Conservation (phyloP, 1,284 basidiomycete genomes). For the Trametes sp. region DNA sequence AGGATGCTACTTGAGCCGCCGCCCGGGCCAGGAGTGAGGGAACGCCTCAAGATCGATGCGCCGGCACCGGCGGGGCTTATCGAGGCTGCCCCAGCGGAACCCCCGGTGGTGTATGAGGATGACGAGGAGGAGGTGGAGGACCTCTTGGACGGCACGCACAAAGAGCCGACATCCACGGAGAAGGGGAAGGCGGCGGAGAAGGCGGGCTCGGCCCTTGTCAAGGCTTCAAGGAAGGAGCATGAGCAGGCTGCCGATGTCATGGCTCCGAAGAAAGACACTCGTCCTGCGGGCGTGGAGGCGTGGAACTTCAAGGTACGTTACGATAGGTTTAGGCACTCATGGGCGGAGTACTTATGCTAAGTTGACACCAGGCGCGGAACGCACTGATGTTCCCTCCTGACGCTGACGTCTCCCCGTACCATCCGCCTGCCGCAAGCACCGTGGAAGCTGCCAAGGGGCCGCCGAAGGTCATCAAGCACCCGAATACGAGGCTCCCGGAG, state of each 20-base stretch:
- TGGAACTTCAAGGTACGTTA: slow-evolving; percentile 87
- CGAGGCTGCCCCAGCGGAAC: slow-evolving; percentile 45
- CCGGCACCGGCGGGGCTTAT: slow-evolving; percentile 63
- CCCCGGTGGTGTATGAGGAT: slow-evolving; percentile 36
- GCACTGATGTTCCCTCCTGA: slow-evolving; percentile 93
- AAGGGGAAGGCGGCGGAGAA: slow-evolving; percentile 30
- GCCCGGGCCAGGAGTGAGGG: slow-evolving; percentile 67
- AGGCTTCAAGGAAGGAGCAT: slow-evolving; percentile 39
- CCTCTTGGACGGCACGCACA: slow-evolving; percentile 24
- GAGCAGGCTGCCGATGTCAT: slow-evolving; percentile 65
- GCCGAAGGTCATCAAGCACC: slow-evolving; percentile 76
- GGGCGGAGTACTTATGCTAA: slow-evolving; percentile 6
- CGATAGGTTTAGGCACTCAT: not conserved
- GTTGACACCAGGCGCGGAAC: slow-evolving; percentile 75
- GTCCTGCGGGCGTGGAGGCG: slow-evolving; percentile 74
- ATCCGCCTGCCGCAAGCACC: slow-evolving; percentile 47
- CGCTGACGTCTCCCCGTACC: slow-evolving; percentile 85
- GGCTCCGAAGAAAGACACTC: slow-evolving; percentile 77
- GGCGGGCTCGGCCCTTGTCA: slow-evolving; percentile 24
- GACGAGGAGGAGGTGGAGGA: slow-evolving; percentile 37
- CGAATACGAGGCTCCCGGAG: slow-evolving; percentile 81
- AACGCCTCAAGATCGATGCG: slow-evolving; percentile 69
- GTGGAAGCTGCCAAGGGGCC: slow-evolving; percentile 51
- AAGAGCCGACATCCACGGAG: slow-evolving; percentile 31
- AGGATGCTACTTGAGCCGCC: slow-evolving; percentile 74